These are phyloP conservation scores for Populus deltoides DNA, from an alignment of 345 rosid species.

Conservation along the genomic window DNA sequence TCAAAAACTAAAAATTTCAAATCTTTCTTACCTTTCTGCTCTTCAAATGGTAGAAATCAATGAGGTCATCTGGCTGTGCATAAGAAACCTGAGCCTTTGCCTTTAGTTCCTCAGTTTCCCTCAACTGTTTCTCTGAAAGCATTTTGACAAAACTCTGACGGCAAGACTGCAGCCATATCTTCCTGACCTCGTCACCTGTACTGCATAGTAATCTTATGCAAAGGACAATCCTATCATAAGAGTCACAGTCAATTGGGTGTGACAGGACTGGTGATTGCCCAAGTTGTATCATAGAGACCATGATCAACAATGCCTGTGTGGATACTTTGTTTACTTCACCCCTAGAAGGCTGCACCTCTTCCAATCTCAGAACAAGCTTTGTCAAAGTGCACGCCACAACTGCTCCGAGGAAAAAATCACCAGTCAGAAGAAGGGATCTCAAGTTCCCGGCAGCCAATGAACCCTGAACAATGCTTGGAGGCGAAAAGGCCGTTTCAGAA, in stretches of 20 bases:
- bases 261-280: slow-evolving; percentile 86
- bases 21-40: slow-evolving; percentile 72
- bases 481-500: slow-evolving; percentile 75
- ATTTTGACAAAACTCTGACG: slow-evolving; percentile 90
- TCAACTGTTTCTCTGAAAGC: slow-evolving; percentile 90
- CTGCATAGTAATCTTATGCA: slow-evolving; percentile 81
- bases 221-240: slow-evolving; percentile 76
- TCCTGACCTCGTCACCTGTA: slow-evolving; percentile 74
- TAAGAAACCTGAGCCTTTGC: slow-evolving; percentile 90
- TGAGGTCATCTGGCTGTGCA: slow-evolving; percentile 98
- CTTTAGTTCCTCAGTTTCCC: slow-evolving; percentile 79
- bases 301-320: slow-evolving; percentile 68
- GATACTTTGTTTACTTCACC: slow-evolving; percentile 70
- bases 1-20: not conserved
- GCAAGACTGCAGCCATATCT: slow-evolving; percentile 87
- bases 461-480: slow-evolving; percentile 78
- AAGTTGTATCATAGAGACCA: slow-evolving; percentile 89
- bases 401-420: slow-evolving; percentile 98
- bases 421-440: slow-evolving; percentile 85
- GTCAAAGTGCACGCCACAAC: slow-evolving; percentile 90
- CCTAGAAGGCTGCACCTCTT: slow-evolving; percentile 84
- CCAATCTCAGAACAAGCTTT: slow-evolving; percentile 86
- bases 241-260: slow-evolving; percentile 92
- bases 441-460: slow-evolving; percentile 69
- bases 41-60: slow-evolving; percentile 95